Percentiles rank a stretch among this genome's conserved stretches.
Evolutionary conservation across 352 stramenopile species (phyloP).

Genomic region (Phytophthora ramorum): DNA sequence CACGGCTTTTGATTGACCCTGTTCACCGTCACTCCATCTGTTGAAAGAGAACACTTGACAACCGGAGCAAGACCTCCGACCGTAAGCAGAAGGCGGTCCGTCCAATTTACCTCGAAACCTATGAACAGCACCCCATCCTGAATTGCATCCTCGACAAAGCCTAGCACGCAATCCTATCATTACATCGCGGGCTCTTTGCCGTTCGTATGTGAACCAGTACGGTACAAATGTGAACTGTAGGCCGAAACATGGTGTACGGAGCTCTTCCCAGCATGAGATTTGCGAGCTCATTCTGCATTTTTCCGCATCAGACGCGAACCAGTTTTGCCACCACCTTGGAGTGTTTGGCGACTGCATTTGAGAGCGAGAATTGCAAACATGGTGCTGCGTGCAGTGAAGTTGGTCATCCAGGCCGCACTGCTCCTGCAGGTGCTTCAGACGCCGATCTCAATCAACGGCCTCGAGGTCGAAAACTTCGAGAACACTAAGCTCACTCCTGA

Average conservation of each 20-base stretch:
- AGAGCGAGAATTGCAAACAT: slow-evolving; percentile 28
- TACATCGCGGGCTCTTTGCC: slow-evolving; percentile 24
- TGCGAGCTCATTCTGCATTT: slow-evolving; percentile 37
- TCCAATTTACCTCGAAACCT: slow-evolving; percentile 26
- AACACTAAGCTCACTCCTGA: slow-evolving; percentile 19
- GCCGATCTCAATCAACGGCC: slow-evolving; percentile 7
- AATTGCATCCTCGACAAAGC: slow-evolving; percentile 30
- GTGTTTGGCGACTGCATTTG: slow-evolving; percentile 11
- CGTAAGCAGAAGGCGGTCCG: slow-evolving; percentile 16
- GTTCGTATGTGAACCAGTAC: slow-evolving; percentile 19
- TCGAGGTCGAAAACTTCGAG: slow-evolving; percentile 30
- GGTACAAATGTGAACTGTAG: neutral
- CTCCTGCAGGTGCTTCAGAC: slow-evolving; percentile 28
- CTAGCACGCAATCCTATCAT: slow-evolving; percentile 31
- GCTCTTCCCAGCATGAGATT: slow-evolving; percentile 29
- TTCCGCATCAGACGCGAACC: slow-evolving; percentile 21
- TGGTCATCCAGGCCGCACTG: slow-evolving; percentile 21
- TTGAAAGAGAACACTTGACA: slow-evolving; percentile 17
- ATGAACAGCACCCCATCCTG: slow-evolving; percentile 28
- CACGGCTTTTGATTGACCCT: neutral
- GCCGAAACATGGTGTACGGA: neutral
- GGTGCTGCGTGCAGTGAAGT: slow-evolving; percentile 31
- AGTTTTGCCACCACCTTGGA: slow-evolving; percentile 17
- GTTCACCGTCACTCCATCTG: slow-evolving; percentile 22
- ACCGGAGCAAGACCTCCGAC: slow-evolving; percentile 12